Percentiles rank a stretch among this genome's conserved stretches.
These are phyloP conservation scores for Ophiostoma himal-ulmi DNA, from an alignment of 2,329 filamentous ascomycete species.

Conservation along the genomic window DNA sequence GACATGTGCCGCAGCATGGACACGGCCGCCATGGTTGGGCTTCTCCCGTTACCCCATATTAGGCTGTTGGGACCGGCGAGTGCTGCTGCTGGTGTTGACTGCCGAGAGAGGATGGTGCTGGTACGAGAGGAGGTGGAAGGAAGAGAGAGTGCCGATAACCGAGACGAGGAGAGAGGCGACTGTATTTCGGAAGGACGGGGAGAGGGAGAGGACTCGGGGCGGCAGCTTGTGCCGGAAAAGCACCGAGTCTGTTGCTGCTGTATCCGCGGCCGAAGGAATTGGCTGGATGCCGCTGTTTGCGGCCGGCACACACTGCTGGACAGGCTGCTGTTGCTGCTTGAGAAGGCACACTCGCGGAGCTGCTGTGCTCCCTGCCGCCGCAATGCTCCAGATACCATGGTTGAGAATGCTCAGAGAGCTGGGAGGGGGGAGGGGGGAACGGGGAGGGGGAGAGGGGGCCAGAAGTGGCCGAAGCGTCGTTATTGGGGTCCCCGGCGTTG, in stretches of 20 bases:
- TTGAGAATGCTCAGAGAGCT: neutral
- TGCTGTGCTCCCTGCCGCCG: conserved; percentile 25
- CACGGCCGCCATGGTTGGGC: conserved; percentile 14
- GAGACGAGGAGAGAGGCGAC: neutral
- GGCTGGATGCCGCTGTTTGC: neutral
- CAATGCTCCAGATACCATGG: conserved; percentile 24
- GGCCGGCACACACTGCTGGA: conserved; percentile 6
- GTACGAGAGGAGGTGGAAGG: neutral
- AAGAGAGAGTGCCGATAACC: neutral
- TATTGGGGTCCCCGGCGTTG: conserved; percentile 1
- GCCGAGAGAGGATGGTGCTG: neutral
- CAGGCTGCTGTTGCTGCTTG: conserved; percentile 13
- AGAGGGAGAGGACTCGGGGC: neutral
- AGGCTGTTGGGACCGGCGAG: conserved; percentile 14
- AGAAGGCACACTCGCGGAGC: conserved; percentile 23
- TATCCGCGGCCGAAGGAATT: conserved; percentile 15
- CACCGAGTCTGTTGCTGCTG: conserved; percentile 12
- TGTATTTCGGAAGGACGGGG: neutral
- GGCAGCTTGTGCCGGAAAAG: neutral
- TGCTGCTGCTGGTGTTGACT: neutral
- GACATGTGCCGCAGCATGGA: conserved; percentile 21
- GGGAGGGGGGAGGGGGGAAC: neutral
- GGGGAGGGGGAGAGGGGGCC: neutral
- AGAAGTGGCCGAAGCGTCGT: conserved; percentile 7
- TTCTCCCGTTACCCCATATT: conserved; percentile 15